Evolutionary conservation across 257 asterid genomes (phyloP), one percentile per base, ranked within the genome.

Genomic region (Perilla frutescens): DNA sequence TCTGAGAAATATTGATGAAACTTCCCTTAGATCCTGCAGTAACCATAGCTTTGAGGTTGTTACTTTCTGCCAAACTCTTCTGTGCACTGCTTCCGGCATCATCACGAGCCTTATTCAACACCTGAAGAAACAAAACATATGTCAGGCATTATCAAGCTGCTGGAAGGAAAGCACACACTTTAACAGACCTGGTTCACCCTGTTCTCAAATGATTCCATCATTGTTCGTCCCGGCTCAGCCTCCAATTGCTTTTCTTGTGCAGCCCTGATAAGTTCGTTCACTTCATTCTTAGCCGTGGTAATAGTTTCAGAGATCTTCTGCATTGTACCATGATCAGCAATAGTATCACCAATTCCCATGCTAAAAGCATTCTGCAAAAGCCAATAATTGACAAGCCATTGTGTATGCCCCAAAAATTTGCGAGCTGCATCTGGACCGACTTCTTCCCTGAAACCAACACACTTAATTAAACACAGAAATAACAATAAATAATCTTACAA

Each of bases 51-150:
- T 95, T 95, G 40, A 95, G 96, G 80, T 95, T 95, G 84, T 95
- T 95, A 74, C 97, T 90, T 84, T 95, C 99, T 39, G 99, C 86
- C 82, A 95, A 87, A 70, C 97, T 95, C 86, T 87, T 92, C 73
- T 95, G 97, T 39, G 99, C 99, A 89, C 96, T 88, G 77, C 98
- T 95, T 82, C 99, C 99, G 83, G 99, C 99, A 83, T 95, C 99
- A 80, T 95, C 99, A 88, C 99, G 98, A 7, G 99, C 99, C 84
- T 90, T 95, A 73, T 92, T 95, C 87, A 95, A 85, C 85, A 95
- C 98, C 99, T 94, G 71, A 73, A 79, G 66, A 69, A 48, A 76
- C 61, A 48, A 39, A 47, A 72, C 41, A 57, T 20, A 62, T 45
- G 34, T 77, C 71, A 80, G 15, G 53, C 45, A 55, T 59, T 43